Evolutionary conservation across 192 early-diverging fungal species (phyloP).

Genomic region (Thoreauomyces humboldtii): DNA sequence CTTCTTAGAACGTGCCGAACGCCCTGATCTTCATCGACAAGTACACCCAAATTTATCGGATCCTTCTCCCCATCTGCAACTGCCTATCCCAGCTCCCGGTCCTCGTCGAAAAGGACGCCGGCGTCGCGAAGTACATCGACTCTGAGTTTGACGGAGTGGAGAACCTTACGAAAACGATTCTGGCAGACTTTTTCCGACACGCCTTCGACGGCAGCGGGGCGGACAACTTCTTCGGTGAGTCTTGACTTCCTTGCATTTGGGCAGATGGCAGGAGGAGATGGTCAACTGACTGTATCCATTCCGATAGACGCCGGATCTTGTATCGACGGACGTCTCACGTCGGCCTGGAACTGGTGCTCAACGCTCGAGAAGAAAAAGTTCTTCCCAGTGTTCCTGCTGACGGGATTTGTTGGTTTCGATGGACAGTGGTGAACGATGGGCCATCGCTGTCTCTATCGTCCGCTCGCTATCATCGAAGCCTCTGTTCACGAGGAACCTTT

Average conservation of each 20-base stretch:
- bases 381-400: constrained; percentile 87
- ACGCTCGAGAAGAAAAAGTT: constrained; percentile 81
- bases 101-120: constrained; percentile 51
- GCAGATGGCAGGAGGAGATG: neutral
- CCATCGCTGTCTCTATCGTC: too few relatives aligned
- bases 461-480: too few relatives aligned
- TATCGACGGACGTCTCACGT: constrained; percentile 93
- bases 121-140: constrained; percentile 67
- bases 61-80: constrained; percentile 82
- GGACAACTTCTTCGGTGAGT: constrained; percentile 48
- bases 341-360: constrained; percentile 73
- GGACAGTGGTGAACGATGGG: constrained; percentile 17
- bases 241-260: neutral
- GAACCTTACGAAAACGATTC: constrained; percentile 66
- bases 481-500: too few relatives aligned
- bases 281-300: neutral
- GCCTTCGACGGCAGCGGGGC: constrained; percentile 98
- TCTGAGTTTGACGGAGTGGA: constrained; percentile 66
- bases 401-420: constrained; percentile 44
- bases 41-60: constrained; percentile 97
- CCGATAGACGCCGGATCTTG: constrained; percentile 84
- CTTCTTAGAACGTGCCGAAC: constrained; percentile 84
- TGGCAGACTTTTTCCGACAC: constrained; percentile 91
- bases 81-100: constrained; percentile 72
- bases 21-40: constrained; percentile 96